phyloP scores from a whole-genome alignment of 257 asterid genomes.

The Agastache rugosa region DNA sequence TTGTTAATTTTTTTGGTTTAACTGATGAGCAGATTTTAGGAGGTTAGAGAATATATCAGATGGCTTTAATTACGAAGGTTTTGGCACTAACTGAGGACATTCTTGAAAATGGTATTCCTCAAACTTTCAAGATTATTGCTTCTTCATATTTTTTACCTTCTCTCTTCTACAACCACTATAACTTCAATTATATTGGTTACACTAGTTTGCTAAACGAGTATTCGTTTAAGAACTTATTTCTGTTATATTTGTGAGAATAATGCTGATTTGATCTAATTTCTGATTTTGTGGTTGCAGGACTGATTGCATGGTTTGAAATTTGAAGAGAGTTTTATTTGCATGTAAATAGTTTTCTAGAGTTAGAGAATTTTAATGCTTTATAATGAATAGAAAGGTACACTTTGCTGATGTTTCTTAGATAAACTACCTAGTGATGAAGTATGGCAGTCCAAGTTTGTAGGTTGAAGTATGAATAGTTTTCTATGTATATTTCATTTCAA shows the following conservation, averaged over 20 bases:
- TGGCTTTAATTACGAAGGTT: conserved; percentile 55
- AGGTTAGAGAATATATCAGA: conserved; percentile 50
- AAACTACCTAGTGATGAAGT: neutral
- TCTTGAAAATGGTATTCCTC: conserved; percentile 33
- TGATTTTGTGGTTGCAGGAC: conserved; percentile 36
- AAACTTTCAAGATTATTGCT: neutral
- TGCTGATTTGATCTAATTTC: neutral
- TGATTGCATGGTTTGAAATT: conserved; percentile 1
- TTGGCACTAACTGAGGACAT: conserved; percentile 47
- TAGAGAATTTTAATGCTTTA: conserved; percentile 19
- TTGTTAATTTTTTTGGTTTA: conserved; percentile 19
- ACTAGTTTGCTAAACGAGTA: neutral
- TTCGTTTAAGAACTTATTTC: neutral
- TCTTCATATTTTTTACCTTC: neutral
- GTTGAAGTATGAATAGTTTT: neutral
- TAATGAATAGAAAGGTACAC: conserved; percentile 25
- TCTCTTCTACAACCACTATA: neutral
- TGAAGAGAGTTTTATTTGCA: conserved; percentile 4
- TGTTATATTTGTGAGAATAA: neutral
- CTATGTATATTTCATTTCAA: neutral
- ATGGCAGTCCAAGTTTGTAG: neutral
- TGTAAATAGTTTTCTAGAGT: conserved; percentile 31
- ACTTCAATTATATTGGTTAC: neutral
- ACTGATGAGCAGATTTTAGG: conserved; percentile 50
- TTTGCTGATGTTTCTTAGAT: conserved; percentile 10